These are phyloP conservation scores for Inga laurina DNA, from an alignment of 306 rosid species.

Conservation along the genomic window DNA sequence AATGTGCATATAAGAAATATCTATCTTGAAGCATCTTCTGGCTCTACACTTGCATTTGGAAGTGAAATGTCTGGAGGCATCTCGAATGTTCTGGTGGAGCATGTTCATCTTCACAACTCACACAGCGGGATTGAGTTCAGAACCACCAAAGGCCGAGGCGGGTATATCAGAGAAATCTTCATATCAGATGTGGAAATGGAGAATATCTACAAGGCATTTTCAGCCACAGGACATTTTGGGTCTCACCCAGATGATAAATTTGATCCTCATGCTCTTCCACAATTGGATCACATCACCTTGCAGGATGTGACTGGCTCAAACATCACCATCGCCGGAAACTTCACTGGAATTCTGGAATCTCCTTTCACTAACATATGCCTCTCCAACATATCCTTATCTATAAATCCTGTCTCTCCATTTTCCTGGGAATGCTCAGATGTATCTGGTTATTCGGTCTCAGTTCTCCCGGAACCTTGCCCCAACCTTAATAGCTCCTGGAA, in stretches of 20 bases:
- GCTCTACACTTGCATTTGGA: constrained; percentile 84
- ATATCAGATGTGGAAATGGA: constrained; percentile 63
- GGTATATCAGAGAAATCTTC: constrained; percentile 64
- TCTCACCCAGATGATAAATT: constrained; percentile 84
- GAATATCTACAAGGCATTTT: constrained; percentile 53
- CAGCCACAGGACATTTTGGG: constrained; percentile 75
- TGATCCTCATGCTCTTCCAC: constrained; percentile 87
- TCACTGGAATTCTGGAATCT: constrained; percentile 76
- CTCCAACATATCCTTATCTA: constrained; percentile 68
- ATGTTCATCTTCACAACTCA: constrained; percentile 70
- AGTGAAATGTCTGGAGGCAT: constrained; percentile 99
- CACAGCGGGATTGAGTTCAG: constrained; percentile 67
- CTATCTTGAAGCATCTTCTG: constrained; percentile 66
- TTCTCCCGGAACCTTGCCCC: constrained; percentile 77
- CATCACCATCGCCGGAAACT: constrained; percentile 77
- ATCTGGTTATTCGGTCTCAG: constrained; percentile 72
- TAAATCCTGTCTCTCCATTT: constrained; percentile 49
- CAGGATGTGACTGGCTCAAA: constrained; percentile 65
- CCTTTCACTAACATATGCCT: constrained; percentile 83
- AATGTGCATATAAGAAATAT: constrained; percentile 79
- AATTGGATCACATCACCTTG: constrained; percentile 61
- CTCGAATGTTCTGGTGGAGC: constrained; percentile 69
- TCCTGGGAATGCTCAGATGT: constrained; percentile 84
- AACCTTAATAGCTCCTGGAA: constrained; percentile 51
- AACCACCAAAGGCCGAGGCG: constrained; percentile 88